Percentiles rank a stretch among this genome's conserved stretches.
phyloP scores from a whole-genome alignment of 2,329 filamentous ascomycete genomes.

The Calonectria henricotiae region DNA sequence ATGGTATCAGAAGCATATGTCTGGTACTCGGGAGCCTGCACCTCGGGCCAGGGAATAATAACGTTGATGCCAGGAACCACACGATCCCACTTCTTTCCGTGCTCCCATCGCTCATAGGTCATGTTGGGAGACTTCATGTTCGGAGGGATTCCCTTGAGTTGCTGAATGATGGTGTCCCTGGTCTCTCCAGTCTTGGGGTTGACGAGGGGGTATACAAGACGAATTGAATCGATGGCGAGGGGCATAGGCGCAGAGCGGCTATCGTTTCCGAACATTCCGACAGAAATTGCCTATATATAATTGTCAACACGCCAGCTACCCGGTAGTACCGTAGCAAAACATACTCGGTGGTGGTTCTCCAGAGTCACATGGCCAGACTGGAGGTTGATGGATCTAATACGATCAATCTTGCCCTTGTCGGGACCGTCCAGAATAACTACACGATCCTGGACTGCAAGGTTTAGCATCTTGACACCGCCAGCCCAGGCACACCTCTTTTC shows the following conservation, averaged over 20 bases:
- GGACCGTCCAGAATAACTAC: slow-evolving; percentile 86
- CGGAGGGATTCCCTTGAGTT: slow-evolving; percentile 72
- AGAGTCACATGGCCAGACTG: slow-evolving; percentile 74
- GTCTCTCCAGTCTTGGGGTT: slow-evolving; percentile 76
- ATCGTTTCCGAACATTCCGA: slow-evolving; percentile 55
- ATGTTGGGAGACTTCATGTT: slow-evolving; percentile 65
- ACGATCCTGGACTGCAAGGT: slow-evolving; percentile 80
- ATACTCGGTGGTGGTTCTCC: slow-evolving; percentile 76
- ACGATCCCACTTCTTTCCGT: slow-evolving; percentile 66
- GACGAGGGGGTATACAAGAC: slow-evolving; percentile 84
- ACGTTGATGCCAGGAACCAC: slow-evolving; percentile 81
- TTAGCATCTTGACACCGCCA: slow-evolving; percentile 72
- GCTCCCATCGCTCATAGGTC: slow-evolving; percentile 61
- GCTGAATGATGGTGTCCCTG: slow-evolving; percentile 84
- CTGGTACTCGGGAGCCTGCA: slow-evolving; percentile 65
- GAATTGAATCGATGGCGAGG: slow-evolving; percentile 80
- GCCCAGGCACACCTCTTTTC: slow-evolving; percentile 69
- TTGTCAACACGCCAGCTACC: slow-evolving; percentile 14
- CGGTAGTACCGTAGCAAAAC: slow-evolving; percentile 46
- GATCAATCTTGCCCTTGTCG: slow-evolving; percentile 88
- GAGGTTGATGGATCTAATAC: slow-evolving; percentile 72
- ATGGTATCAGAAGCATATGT: slow-evolving; percentile 80
- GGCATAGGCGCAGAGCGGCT: slow-evolving; percentile 59
- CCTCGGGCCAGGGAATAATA: slow-evolving; percentile 83
- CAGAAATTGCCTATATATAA: slow-evolving; percentile 50